Evolutionary conservation across 2,329 filamentous ascomycete genomes (phyloP), one percentile per base, ranked within the genome.

Genomic region (Botryotinia calthae): DNA sequence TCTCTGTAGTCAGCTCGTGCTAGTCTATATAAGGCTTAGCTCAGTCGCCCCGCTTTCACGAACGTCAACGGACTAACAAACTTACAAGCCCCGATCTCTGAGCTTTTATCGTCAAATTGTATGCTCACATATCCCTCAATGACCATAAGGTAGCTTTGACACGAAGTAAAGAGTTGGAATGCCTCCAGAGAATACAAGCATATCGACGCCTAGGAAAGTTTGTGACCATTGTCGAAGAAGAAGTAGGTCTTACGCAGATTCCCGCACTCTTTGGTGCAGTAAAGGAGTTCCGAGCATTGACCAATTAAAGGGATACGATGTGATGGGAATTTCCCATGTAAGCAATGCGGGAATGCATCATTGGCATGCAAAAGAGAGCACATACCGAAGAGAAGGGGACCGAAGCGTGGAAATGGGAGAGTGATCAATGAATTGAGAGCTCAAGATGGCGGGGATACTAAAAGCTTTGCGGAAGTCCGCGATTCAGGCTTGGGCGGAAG

Each of bases 301-400:
- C 67, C 44, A 67, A 34, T 71, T 34, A 65, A 56, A 85, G 84
- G 84, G 75, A 85, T 85, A 51, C 81, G 83, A 68, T 85, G 84
- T 76, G 84, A 85, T 77, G 84, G 84, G 69, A 77, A 81, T 69
- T 82, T 82, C 66, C 87, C 88, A 7, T 90, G 88, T 82, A 87
- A 88, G 80, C 89, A 89, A 78, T 90, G 88, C 80, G 81, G 84
- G 70, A 86, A 86, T 73, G 87, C 88, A 44, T 85, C 86, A 37
- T 84, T 90, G 74, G 85, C 82, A n/a, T 90, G 88, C 82, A 90
- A 88, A 76, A 88, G 89, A 79, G 89, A 90, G 77, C 87, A 89
- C 77, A 86, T 90, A 61, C 88, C 88, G 22, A 87, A 88, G 80
- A 90, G 89, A 81, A 87, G 89, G 76, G 88, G 88, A 3, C 88